Percentiles rank a stretch among this genome's conserved stretches.
Conservation (phyloP, 352 stramenopile species). For the Phytophthora quininea region DNA sequence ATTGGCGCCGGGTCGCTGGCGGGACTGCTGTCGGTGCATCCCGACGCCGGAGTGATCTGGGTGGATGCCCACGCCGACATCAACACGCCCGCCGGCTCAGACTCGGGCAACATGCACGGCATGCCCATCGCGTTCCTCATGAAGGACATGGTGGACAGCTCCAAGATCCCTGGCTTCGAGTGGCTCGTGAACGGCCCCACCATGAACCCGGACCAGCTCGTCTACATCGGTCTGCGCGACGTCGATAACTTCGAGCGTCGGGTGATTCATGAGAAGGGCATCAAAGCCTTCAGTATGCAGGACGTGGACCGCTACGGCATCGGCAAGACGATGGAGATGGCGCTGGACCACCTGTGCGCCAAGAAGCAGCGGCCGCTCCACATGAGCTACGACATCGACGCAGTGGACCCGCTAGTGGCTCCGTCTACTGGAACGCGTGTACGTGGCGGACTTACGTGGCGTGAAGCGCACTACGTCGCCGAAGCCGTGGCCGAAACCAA, state of each 20-base stretch:
- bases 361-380: slow-evolving; percentile 93
- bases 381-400: slow-evolving; percentile 98
- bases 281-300: slow-evolving; percentile 97
- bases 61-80: slow-evolving; percentile 98
- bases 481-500: slow-evolving; percentile 93
- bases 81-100: slow-evolving; percentile 93
- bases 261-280: slow-evolving; percentile 91
- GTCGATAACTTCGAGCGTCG: slow-evolving; percentile 92
- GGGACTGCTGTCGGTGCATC: slow-evolving; percentile 90
- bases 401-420: slow-evolving; percentile 94
- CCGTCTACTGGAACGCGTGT: slow-evolving; percentile 96
- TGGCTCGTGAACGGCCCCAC: slow-evolving; percentile 87
- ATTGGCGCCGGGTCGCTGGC: slow-evolving; percentile 94
- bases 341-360: slow-evolving; percentile 92
- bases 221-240: slow-evolving; percentile 96
- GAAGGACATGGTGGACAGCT: slow-evolving; percentile 87
- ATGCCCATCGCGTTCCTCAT: slow-evolving; percentile 97
- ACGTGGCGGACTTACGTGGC: slow-evolving; percentile 95
- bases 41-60: slow-evolving; percentile 96
- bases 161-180: slow-evolving; percentile 93
- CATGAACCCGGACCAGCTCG: slow-evolving; percentile 90
- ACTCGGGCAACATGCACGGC: slow-evolving; percentile 97
- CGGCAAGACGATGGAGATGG: slow-evolving; percentile 96
- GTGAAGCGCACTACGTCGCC: slow-evolving; percentile 96
- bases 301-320: slow-evolving; percentile 97